These are phyloP conservation scores for Paracamarosporium sp. DNA, from an alignment of 2,329 filamentous ascomycete genomes.

Conservation along the genomic window DNA sequence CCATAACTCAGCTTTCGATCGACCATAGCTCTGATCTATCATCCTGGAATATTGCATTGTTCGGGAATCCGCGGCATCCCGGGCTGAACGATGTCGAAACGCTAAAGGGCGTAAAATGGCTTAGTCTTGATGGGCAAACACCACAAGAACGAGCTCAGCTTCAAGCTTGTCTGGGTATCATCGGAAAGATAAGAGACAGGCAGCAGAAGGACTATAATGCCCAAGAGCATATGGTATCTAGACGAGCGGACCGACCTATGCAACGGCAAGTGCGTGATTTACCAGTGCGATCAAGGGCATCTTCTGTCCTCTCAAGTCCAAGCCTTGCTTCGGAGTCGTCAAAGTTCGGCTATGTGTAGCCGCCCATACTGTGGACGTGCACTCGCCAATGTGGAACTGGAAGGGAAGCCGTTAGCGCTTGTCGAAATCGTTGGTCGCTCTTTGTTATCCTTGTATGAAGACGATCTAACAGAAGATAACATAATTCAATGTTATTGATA, in stretches of 20 bases:
- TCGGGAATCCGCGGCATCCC: conserved; percentile 3
- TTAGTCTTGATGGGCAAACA: conserved; percentile 1
- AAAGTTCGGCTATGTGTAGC: not conserved
- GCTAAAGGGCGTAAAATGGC: not conserved
- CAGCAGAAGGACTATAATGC: not conserved
- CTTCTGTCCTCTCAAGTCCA: not conserved
- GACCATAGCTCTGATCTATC: not conserved
- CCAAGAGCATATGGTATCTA: not conserved
- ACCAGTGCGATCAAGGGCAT: not conserved
- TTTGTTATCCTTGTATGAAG: too few species aligned
- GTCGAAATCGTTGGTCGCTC: too few species aligned
- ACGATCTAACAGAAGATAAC: too few species aligned
- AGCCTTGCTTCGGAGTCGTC: not conserved
- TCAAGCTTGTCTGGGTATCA: not conserved
- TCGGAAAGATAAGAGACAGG: not conserved
- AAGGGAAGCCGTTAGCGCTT: too few species aligned
- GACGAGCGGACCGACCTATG: not conserved
- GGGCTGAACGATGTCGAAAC: not conserved
- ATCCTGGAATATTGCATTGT: conserved; percentile 4
- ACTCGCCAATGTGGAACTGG: too few species aligned
- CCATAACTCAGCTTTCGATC: not conserved
- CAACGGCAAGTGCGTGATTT: not conserved
- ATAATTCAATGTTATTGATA: too few species aligned
- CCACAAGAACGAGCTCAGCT: not conserved
- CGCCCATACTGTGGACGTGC: not conserved